A percentile compares a stretch with the other conserved stretches of the same genome.
phyloP scores from a whole-genome alignment of 148 eudicot genomes.

The Cornus controversa region DNA sequence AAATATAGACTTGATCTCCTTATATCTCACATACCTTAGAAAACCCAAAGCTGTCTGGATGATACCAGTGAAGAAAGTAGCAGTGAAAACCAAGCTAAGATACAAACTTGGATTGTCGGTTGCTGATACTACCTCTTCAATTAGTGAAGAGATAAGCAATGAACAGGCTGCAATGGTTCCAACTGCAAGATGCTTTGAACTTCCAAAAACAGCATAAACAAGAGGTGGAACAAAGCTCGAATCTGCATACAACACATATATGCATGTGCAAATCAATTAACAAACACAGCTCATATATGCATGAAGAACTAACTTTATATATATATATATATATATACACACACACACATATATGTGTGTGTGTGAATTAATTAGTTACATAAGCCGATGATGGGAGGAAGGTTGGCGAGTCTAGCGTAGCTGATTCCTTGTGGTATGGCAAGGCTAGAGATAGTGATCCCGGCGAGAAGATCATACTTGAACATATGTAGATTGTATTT shows the following conservation, averaged over 20 bases:
- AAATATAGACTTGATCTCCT: no score
- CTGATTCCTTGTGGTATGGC: slow-evolving; percentile 98
- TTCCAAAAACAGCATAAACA: slow-evolving; percentile 72
- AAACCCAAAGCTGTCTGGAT: slow-evolving; percentile 63
- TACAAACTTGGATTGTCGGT: slow-evolving; percentile 40
- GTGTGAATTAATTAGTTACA: no score
- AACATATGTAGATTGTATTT: slow-evolving; percentile 43
- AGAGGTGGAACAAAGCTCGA: slow-evolving; percentile 91
- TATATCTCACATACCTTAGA: slow-evolving; percentile 63
- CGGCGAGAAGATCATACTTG: slow-evolving; percentile 81
- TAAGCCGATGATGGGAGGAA: slow-evolving; percentile 81
- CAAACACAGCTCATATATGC: neutral
- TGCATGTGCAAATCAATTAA: neutral
- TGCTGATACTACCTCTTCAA: slow-evolving; percentile 43
- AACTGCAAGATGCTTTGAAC: slow-evolving; percentile 73
- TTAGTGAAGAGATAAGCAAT: slow-evolving; percentile 49
- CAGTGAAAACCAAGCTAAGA: slow-evolving; percentile 61
- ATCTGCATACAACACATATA: slow-evolving; percentile 59
- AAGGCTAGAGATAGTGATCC: slow-evolving; percentile 87
- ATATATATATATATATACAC: no score
- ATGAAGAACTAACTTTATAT: no score
- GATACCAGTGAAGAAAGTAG: slow-evolving; percentile 68
- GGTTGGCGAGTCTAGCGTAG: slow-evolving; percentile 76
- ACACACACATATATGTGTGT: no score
- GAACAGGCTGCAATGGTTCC: slow-evolving; percentile 88